Base-by-base conservation (phyloP, 208 protist genomes). In the Phytomonas serpens region DNA sequence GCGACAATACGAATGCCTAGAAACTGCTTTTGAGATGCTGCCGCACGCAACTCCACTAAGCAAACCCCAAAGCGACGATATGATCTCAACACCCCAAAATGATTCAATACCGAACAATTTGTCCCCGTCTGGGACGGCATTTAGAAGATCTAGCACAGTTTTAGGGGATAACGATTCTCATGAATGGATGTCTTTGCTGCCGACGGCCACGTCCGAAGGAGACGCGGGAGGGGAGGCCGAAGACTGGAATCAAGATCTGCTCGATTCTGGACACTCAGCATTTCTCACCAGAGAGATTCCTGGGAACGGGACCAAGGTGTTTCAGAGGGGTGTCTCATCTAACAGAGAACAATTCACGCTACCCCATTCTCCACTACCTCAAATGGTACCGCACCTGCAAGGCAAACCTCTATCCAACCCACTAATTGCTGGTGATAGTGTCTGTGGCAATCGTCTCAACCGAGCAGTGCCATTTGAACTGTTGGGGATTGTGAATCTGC, bases 401-500 rank as follows among this genome's bases (percentile, higher is more conserved):
- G 16, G 47, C 19, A 19, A 57, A 27, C 19, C 4, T 57, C 47
- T 9, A 27, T 23, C 47, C 47, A 57, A 4, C 9, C 84, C 30
- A 77, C 72, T 27, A 71, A 72, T 19, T 42, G n/a, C 19, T 19
- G 47, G 47, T 27, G 19, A 19, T 3, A 19, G 23, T 47, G 14
- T 19, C 40, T 47, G 40, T 19, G 13, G 13, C 47, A 19, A 19
- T 27, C 47, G 16, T 10, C 3, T 14, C 6, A 14, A 4, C 67
- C 66, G 10, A 61, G 47, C 62, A 30, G 40, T 87, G 33, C 90
- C 90, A 3, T 90, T 88, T 63, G 88, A 96, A 36, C 73, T 96
- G 0, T 66, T 92, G 14, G 80, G 75, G 42, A 77, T 93, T 61
- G 80, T 93, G 31, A 82, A 94, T 74, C 74, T 98, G 61, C 80